A percentile compares a stretch with the other conserved stretches of the same genome.
Conservation (phyloP, 352 stramenopile species). For the Globisporangium parvum region DNA sequence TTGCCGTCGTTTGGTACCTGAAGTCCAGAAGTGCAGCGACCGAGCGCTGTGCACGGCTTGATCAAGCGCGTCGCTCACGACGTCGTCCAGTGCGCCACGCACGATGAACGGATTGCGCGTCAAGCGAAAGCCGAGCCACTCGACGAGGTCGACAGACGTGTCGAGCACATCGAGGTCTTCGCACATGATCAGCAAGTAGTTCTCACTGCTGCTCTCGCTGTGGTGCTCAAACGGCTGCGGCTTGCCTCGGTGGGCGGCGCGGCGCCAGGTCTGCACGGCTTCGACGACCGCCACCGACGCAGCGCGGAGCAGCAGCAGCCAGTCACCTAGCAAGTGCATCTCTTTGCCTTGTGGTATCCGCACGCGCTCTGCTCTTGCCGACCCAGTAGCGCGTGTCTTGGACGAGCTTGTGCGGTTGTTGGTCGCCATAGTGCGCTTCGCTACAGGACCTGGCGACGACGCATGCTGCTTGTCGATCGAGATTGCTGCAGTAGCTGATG, state of each 20-base stretch:
- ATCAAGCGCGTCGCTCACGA: conserved; percentile 12
- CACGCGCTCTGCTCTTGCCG: background rate
- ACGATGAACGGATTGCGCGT: conserved; percentile 52
- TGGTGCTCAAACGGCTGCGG: conserved; percentile 33
- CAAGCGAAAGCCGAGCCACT: conserved; percentile 51
- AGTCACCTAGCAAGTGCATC: conserved; percentile 49
- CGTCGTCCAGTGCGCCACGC: conserved; percentile 24
- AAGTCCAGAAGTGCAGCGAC: conserved; percentile 25
- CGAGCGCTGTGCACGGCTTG: conserved; percentile 14
- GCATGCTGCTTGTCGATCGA: too few species aligned
- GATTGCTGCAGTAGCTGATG: background rate
- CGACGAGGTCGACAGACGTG: conserved; percentile 25
- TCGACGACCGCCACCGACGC: conserved; percentile 58
- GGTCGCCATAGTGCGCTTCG: background rate
- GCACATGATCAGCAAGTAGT: conserved; percentile 53
- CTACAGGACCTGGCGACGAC: background rate
- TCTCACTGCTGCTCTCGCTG: conserved; percentile 9
- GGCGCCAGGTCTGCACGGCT: conserved; percentile 32
- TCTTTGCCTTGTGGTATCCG: conserved; percentile 30
- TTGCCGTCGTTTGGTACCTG: conserved; percentile 18
- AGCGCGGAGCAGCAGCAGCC: conserved; percentile 39
- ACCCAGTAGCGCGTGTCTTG: background rate
- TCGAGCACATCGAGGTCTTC: conserved; percentile 54
- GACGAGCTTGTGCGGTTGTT: background rate
- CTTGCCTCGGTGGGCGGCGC: conserved; percentile 24